Conservation (phyloP, 2,329 filamentous ascomycete genomes). For the Xylariaceae sp. region DNA sequence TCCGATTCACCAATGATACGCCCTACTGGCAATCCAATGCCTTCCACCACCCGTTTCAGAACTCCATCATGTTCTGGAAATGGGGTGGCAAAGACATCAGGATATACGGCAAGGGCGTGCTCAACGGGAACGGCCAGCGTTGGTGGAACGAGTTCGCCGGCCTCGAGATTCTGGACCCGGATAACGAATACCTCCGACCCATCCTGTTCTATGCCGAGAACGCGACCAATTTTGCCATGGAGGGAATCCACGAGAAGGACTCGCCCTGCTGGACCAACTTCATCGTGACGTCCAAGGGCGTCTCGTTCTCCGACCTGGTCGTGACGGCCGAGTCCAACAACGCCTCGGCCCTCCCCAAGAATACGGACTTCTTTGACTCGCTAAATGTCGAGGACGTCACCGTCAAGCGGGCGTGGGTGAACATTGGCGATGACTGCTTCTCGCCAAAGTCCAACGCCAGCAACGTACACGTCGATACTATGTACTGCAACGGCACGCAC, state of each 20-base stretch:
- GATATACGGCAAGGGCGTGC: slow-evolving; percentile 50
- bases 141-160: slow-evolving; percentile 40
- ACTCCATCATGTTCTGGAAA: slow-evolving; percentile 57
- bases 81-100: slow-evolving; percentile 58
- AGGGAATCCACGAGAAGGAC: slow-evolving; percentile 54
- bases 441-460: slow-evolving; percentile 55
- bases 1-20: slow-evolving; percentile 42
- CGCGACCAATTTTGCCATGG: slow-evolving; percentile 50
- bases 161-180: slow-evolving; percentile 43
- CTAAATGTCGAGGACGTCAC: slow-evolving; percentile 50
- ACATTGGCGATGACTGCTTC: slow-evolving; percentile 57
- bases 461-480: slow-evolving; percentile 52
- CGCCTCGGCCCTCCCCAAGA: slow-evolving; percentile 44
- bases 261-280: slow-evolving; percentile 62
- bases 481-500: slow-evolving; percentile 56
- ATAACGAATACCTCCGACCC: slow-evolving; percentile 52
- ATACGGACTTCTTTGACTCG: slow-evolving; percentile 59
- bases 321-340: slow-evolving; percentile 48
- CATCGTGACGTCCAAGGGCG: slow-evolving; percentile 50
- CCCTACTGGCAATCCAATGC: slow-evolving; percentile 39
- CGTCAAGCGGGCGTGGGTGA: slow-evolving; percentile 45
- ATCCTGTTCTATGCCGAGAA: slow-evolving; percentile 59
- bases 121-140: slow-evolving; percentile 50
- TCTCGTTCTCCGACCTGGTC: slow-evolving; percentile 48
- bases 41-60: slow-evolving; percentile 38